phyloP scores from a whole-genome alignment of 805 yeast species.

The Hanseniaspora lindneri region DNA sequence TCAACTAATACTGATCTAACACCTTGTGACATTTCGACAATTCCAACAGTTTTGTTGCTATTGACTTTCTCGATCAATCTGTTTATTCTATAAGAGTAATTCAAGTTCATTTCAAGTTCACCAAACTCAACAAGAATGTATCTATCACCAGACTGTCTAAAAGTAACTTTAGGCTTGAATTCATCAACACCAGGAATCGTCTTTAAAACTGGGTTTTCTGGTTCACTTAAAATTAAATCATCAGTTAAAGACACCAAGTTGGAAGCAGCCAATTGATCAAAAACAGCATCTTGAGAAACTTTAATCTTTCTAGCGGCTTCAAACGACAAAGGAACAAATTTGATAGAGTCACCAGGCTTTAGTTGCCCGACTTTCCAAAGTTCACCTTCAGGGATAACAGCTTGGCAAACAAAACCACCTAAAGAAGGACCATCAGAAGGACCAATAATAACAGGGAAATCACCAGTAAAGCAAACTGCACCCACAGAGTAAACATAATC shows the following conservation, averaged over 20 bases:
- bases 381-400: conserved; percentile 89
- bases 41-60: conserved; percentile 56
- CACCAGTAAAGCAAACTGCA: conserved; percentile 96
- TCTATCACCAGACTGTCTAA: conserved; percentile 96
- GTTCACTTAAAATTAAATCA: conserved; percentile 30
- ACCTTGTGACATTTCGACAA: conserved; percentile 93
- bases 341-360: conserved; percentile 80
- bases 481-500: conserved; percentile 95
- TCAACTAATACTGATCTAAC: conserved; percentile 89
- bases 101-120: conserved; percentile 73
- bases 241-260: conserved; percentile 26
- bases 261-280: conserved; percentile 27
- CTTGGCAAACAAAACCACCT: conserved; percentile 96
- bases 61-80: conserved; percentile 64
- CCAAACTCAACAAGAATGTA: conserved; percentile 89
- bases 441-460: conserved; percentile 81
- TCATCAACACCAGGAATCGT: conserved; percentile 37
- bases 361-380: conserved; percentile 98
- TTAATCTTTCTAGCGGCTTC: conserved; percentile 57
- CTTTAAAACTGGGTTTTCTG: conserved; percentile 61
- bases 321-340: conserved; percentile 65
- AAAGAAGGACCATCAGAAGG: conserved; percentile 96
- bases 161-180: conserved; percentile 58
- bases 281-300: conserved; percentile 44
- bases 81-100: conserved; percentile 73